phyloP scores from a whole-genome alignment of 2,329 filamentous ascomycete genomes.

The Diplocarpon mali region DNA sequence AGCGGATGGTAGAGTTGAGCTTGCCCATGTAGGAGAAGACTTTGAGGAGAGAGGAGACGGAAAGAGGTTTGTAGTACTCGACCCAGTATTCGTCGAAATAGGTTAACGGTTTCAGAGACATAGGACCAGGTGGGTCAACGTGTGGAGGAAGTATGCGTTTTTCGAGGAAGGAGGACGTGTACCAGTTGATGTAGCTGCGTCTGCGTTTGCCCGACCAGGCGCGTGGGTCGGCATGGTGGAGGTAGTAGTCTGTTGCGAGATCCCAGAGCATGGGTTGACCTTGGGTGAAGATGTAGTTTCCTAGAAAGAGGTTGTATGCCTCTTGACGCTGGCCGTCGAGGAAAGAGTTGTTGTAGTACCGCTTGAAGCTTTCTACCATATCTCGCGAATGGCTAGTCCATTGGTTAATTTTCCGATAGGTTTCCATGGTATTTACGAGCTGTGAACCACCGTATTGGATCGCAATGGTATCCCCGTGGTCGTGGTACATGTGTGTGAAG shows the following conservation, averaged over 20 bases:
- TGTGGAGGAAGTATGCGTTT: slow-evolving; percentile 33
- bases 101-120: slow-evolving; percentile 24
- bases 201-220: slow-evolving; percentile 52
- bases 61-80: slow-evolving; percentile 87
- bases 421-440: slow-evolving; percentile 98
- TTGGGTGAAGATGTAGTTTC: slow-evolving; percentile 82
- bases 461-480: slow-evolving; percentile 94
- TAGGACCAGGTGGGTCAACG: slow-evolving; percentile 10
- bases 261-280: slow-evolving; percentile 97
- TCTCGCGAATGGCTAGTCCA: slow-evolving; percentile 96
- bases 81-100: slow-evolving; percentile 92
- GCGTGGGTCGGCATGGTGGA: slow-evolving; percentile 80
- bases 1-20: slow-evolving; percentile 80
- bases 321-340: slow-evolving; percentile 96
- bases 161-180: slow-evolving; percentile 60
- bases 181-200: slow-evolving; percentile 83
- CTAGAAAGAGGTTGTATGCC: slow-evolving; percentile 93
- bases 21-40: slow-evolving; percentile 69
- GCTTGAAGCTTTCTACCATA: slow-evolving; percentile 98
- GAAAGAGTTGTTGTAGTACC: slow-evolving; percentile 98
- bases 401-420: slow-evolving; percentile 96
- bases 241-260: slow-evolving; percentile 85
- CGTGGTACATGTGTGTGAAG: slow-evolving; percentile 97
- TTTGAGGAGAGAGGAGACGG: slow-evolving; percentile 80
- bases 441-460: slow-evolving; percentile 97